Evolutionary conservation across 768 basidiomycete species (phyloP), one percentile per base, ranked within the genome.

Genomic region (Kwoniella heveanensis): DNA sequence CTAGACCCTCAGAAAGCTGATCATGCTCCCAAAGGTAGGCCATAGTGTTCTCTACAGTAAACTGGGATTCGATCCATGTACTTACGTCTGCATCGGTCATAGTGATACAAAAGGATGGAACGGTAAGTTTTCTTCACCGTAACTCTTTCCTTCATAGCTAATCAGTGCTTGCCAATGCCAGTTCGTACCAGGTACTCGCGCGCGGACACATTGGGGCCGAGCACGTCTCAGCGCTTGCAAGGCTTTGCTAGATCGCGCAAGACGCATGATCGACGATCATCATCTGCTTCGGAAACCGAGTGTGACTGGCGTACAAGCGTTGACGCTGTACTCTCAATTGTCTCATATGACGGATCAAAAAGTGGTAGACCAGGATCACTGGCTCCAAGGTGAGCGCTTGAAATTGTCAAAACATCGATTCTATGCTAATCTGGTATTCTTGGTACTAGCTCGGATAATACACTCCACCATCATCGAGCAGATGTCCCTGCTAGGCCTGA

Each of bases 131-230:
- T n/a, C n/a, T 25, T 6, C 52, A 7, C n/a, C 26, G 24, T 53
- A 9, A 1, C 32, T 27, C 7, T 10, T 44, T 15, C 39, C 9
- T 4, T 44, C 39, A 17, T 9, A 44, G 39, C 39, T 44, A 17
- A 30, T 19, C 27, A 44, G n/a, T 24, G 27, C 39, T 57, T 22
- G 47, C 17, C 19, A 8, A 26, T 25, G 2, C 19, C 60, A 73
- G 71, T 68, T 67, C 25, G 37, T 57, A 24, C 68, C 71, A 13
- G 71, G 71, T 10, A 70, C 68, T 25, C 68, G 57, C 32, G 71
- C 71, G 10, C 66, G 71, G 21, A 52, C 65, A 27, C 69, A 73
- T 37, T 73, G 71, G 71, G 71, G 71, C 13, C 30, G 58, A 32
- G 54, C 68, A 1, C 50, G 71, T 13, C 8, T 56, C 3, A 27